Evolutionary conservation across 352 stramenopile species (phyloP).

Genomic region (Salisapilia sapeloensis): DNA sequence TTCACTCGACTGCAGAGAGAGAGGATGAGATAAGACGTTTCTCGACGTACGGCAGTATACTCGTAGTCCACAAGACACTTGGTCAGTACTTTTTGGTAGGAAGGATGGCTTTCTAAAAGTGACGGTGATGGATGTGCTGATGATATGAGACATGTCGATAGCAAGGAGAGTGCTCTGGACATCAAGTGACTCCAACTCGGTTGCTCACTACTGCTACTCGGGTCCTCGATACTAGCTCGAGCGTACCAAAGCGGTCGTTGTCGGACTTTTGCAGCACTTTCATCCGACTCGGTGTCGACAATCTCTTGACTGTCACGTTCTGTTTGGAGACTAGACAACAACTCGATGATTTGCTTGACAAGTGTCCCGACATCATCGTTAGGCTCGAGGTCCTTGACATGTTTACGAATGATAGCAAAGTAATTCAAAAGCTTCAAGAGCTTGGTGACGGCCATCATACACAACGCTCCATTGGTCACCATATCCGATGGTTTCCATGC

Average conservation of each 20-base stretch:
- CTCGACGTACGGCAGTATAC: not conserved
- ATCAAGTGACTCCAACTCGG: conserved; percentile 37
- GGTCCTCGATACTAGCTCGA: conserved; percentile 18
- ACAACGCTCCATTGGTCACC: conserved; percentile 19
- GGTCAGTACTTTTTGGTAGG: conserved; percentile 2
- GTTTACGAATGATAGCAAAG: too few species aligned
- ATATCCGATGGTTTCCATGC: conserved; percentile 13
- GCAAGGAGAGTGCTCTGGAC: conserved; percentile 28
- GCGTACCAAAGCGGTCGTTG: too few species aligned
- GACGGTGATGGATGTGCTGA: conserved; percentile 10
- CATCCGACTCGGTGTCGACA: too few species aligned
- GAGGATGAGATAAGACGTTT: not conserved
- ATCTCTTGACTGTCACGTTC: too few species aligned
- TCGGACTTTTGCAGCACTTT: too few species aligned
- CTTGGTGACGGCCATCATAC: conserved; percentile 47
- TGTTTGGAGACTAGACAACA: too few species aligned
- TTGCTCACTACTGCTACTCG: conserved; percentile 24
- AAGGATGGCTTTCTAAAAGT: conserved; percentile 9
- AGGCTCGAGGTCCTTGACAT: too few species aligned
- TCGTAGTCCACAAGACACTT: conserved; percentile 2
- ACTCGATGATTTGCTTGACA: too few species aligned
- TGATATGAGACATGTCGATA: conserved; percentile 18
- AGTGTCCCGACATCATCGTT: too few species aligned
- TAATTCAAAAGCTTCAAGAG: conserved; percentile 54
- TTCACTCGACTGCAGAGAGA: too few species aligned